These are phyloP conservation scores for Termitomyces heimii DNA, from an alignment of 768 basidiomycete species.

Conservation along the genomic window DNA sequence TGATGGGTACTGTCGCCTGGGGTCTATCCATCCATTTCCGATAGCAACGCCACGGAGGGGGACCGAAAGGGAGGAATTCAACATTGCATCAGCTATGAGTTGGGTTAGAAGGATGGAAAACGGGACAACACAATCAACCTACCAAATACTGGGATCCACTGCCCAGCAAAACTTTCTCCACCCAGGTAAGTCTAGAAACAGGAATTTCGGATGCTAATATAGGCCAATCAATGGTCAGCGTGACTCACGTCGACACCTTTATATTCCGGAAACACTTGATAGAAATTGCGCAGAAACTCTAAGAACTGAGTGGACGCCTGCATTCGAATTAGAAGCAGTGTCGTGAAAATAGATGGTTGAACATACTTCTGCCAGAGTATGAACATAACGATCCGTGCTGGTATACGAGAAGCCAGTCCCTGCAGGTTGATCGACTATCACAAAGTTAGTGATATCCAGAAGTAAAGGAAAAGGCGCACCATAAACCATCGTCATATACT, in stretches of 20 bases:
- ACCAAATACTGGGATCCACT: slow-evolving; percentile 97
- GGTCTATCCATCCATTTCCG: slow-evolving; percentile 98
- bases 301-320: slow-evolving; percentile 77
- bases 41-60: slow-evolving; percentile 81
- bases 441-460: slow-evolving; percentile 1
- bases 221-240: not conserved
- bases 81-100: slow-evolving; percentile 64
- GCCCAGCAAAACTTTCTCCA: slow-evolving; percentile 96
- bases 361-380: slow-evolving; percentile 62
- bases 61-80: slow-evolving; percentile 52
- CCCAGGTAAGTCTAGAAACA: slow-evolving; percentile 79
- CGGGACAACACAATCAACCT: slow-evolving; percentile 9
- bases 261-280: slow-evolving; percentile 88
- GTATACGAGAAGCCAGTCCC: slow-evolving; percentile 94
- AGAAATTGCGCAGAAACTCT: slow-evolving; percentile 84
- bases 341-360: not conserved
- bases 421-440: slow-evolving; percentile 91
- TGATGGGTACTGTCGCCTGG: slow-evolving; percentile 79
- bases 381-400: slow-evolving; percentile 79
- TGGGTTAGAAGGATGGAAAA: not conserved
- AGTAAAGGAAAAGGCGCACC: slow-evolving; percentile 42
- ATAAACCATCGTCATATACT: slow-evolving; percentile 91
- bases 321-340: slow-evolving; percentile 1
- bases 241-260: slow-evolving; percentile 55
- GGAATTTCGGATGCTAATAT: not conserved